Evolutionary conservation across 305 asterid genomes (phyloP), one percentile per base, ranked within the genome.

Genomic region (Fraxinus xanthoxyloides): DNA sequence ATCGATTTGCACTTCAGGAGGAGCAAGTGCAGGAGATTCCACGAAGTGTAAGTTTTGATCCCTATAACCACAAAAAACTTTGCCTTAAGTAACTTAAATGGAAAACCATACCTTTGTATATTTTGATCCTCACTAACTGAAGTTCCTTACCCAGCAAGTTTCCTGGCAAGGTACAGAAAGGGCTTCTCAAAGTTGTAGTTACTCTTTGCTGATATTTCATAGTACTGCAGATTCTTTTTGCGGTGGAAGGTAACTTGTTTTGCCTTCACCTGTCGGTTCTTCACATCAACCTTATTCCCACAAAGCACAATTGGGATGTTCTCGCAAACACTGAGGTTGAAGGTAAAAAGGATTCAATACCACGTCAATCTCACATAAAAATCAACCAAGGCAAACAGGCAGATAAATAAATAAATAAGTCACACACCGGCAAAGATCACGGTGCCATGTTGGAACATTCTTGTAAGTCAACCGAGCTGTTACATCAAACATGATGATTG

Each of bases 161-260:
- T 95, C 87, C 98, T 88, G 51, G 99, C 98, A 3, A 90, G 90
- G 84, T 89, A 92, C 9, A 91, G 87, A 89, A 90, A 92, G 24
- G 97, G 95, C 91, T 90, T 90, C 90, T 92, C 95, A n/a, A 91
- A 92, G 87, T 92, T 92, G 90, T 94, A 96, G 79, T 96, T 96
- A 82, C 99, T 96, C 93, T 96, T 96, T 5, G 98, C 98, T 0
- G 99, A 96, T 2, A 96, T 96, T 84, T 96, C 99, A 40, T 96
- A 94, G 81, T 94, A 96, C 82, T 88, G 98, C 86, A 93, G 46
- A 82, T 95, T 94, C 89, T 94, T 95, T 65, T 92, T 95, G 91
- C 98, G 85, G 90, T 95, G 98, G 92, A 94, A 95, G 0, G 98
- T 95, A 76, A 95, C 97, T 81, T 92, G 97, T 84, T 92, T 95